phyloP scores from a whole-genome alignment of 139 green algal genomes.

The Yamagishiella unicocca region DNA sequence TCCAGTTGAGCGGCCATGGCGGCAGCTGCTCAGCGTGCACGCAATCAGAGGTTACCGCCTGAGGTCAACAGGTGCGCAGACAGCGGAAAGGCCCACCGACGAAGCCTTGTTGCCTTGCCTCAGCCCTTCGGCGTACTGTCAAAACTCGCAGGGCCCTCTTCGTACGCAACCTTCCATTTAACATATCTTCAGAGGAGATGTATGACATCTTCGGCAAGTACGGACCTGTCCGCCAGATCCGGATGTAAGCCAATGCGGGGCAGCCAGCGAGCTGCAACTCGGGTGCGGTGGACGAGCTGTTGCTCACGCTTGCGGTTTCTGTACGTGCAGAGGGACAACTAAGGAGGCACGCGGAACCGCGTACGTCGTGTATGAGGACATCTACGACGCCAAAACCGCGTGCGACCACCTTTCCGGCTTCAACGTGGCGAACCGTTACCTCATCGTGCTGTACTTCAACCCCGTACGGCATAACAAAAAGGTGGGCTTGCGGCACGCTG shows the following conservation, averaged over 20 bases:
- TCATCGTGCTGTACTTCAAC: constrained; percentile 95
- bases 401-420: constrained; percentile 91
- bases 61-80: constrained; percentile 56
- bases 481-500: too few species aligned
- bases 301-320: too few species aligned
- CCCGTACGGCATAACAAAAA: constrained; percentile 85
- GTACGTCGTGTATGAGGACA: constrained; percentile 99
- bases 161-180: constrained; percentile 97
- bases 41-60: constrained; percentile 59
- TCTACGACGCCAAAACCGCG: constrained; percentile 97
- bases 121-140: neutral
- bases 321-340: constrained; percentile 70
- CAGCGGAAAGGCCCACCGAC: too few species aligned
- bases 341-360: constrained; percentile 98
- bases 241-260: constrained; percentile 74
- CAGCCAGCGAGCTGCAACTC: too few species aligned
- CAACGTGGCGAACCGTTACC: constrained; percentile 91
- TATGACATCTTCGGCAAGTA: constrained; percentile 98
- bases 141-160: constrained; percentile 76
- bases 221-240: constrained; percentile 94
- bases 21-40: constrained; percentile 53
- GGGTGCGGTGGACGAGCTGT: too few species aligned
- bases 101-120: neutral
- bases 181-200: constrained; percentile 94
- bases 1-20: constrained; percentile 51